Base-by-base conservation (phyloP, 371 early-diverging fungal genomes). In the Rhizomucor pusillus region DNA sequence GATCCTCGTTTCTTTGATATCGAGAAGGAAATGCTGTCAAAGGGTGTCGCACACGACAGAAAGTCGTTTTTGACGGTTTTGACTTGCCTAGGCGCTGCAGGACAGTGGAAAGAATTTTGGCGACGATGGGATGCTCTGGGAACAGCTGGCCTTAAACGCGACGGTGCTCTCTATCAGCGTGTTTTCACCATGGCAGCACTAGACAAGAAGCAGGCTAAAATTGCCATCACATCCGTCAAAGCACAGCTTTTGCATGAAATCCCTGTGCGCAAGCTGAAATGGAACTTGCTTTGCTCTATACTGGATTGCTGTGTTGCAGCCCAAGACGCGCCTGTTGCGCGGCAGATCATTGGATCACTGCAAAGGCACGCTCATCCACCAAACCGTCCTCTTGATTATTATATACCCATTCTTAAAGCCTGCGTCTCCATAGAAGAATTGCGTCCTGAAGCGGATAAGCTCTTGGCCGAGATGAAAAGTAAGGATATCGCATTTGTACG, bases 1-100 rank as follows among this genome's bases (percentile, higher is more conserved):
- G 78, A 77, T 53, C 62, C 35, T 16, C 75, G 78, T 20, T 22
- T 77, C 13, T 72, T 69, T 51, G 70, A 74, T 18, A 67, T 78
- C 37, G 79, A 78, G 52, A 57, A 65, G 16, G 65, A 73, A 37
- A 78, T 78, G 75, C 41, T 75, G 11, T 67, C 65, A 7, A 55
- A 66, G 6, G 24, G 44, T 22, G n/a, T 78, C 11, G 71, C 62
- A 14, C 67, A 78, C 37, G 73, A 75, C 43, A 51, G 66, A 24
- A 53, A 52, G 7, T 67, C 75, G 6, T 63, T 75, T 43, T 40
- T 54, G n/a, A 60, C 64, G 1, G 24, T 69, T 12, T 37, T 78
- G 52, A 75, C 73, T 5, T 75, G 75, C 47, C 56, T 78, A 10
- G 79, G 73, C 16, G 62, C 60, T 5, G 60, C 65, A 11, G 70